A percentile compares a stretch with the other conserved stretches of the same genome.
Conservation (phyloP, 495 filamentous ascomycete genomes). For the Tuber umbilicatum region DNA sequence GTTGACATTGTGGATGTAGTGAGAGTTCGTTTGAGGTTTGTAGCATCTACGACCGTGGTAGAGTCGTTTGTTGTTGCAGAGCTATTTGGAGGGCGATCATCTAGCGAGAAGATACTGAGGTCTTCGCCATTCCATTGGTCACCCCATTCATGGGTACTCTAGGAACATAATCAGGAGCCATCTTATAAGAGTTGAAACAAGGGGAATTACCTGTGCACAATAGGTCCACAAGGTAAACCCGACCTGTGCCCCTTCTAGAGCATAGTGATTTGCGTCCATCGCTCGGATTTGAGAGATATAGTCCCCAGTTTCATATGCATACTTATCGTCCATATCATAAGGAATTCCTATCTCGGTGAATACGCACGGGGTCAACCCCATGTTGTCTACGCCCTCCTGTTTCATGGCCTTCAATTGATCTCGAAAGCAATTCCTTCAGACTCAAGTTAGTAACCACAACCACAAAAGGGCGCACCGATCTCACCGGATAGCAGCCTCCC, state of each 20-base stretch:
- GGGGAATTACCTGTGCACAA: constrained; percentile 44
- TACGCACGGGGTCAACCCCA: constrained; percentile 83
- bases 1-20: constrained; percentile 62
- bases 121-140: constrained; percentile 98
- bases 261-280: constrained; percentile 96
- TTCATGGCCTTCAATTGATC: constrained; percentile 84
- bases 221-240: constrained; percentile 91
- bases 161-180: constrained; percentile 2
- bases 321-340: constrained; percentile 96
- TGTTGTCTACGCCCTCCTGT: constrained; percentile 80
- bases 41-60: constrained; percentile 47
- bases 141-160: constrained; percentile 84
- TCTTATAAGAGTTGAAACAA: constrained; percentile 16
- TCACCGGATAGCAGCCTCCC: constrained; percentile 80
- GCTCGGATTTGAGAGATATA: constrained; percentile 88
- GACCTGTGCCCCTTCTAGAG: constrained; percentile 65
- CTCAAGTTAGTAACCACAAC: background rate
- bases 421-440: constrained; percentile 64
- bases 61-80: constrained; percentile 18
- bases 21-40: constrained; percentile 66
- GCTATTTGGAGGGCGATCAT: constrained; percentile 58
- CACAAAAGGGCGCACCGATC: background rate
- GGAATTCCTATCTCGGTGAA: constrained; percentile 96
- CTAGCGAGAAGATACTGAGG: constrained; percentile 76
- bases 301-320: constrained; percentile 93